Evolutionary conservation across 345 rosid species (phyloP).

Genomic region (Acer negundo): DNA sequence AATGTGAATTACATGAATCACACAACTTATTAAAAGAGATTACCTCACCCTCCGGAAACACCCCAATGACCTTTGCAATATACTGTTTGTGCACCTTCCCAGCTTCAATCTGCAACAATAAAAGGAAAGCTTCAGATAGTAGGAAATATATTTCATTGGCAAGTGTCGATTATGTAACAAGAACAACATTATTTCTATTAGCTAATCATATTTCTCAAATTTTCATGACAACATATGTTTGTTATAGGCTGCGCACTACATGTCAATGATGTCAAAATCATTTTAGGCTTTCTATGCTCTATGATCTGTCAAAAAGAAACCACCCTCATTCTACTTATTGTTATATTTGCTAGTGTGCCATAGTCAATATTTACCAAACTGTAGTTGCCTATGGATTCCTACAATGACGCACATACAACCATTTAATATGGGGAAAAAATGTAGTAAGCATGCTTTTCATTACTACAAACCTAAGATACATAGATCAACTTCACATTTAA

Average conservation of each 20-base stretch:
- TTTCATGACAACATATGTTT: neutral
- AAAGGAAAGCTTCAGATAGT: neutral
- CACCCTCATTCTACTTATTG: neutral
- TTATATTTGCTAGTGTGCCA: neutral
- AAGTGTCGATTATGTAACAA: neutral
- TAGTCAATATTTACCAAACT: neutral
- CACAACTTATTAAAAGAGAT: constrained; percentile 9
- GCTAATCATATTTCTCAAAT: neutral
- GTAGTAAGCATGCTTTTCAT: neutral
- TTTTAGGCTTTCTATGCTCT: neutral
- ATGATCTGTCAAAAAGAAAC: neutral
- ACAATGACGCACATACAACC: neutral
- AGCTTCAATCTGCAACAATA: constrained; percentile 66
- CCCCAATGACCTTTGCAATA: constrained; percentile 74
- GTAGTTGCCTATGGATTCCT: neutral
- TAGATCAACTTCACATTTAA: constrained; percentile 13
- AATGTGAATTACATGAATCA: constrained; percentile 10
- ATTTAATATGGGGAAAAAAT: neutral
- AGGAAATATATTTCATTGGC: neutral
- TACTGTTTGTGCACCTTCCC: constrained; percentile 73
- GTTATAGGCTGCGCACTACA: neutral
- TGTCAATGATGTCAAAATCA: neutral
- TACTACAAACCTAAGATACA: neutral
- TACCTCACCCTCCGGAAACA: constrained; percentile 85
- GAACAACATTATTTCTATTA: neutral